phyloP scores from a whole-genome alignment of 441 rosid genomes.

The Eruca vesicaria region DNA sequence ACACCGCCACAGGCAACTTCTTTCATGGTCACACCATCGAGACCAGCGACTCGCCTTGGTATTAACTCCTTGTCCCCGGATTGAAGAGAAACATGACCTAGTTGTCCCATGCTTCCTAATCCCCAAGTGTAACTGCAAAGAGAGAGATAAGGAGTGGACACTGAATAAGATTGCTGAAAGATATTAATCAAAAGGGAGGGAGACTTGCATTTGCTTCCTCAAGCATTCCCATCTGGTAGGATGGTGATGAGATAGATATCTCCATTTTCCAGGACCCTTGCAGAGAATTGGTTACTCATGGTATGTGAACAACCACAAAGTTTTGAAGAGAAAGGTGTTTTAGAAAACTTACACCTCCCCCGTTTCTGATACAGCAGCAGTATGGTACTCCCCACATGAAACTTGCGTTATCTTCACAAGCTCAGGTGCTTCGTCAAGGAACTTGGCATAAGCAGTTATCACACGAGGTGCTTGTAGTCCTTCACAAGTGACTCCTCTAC shows the following conservation, averaged over 20 bases:
- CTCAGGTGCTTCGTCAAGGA: conserved; percentile 96
- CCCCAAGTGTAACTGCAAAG: conserved; percentile 91
- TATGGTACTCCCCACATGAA: conserved; percentile 96
- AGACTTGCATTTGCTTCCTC: conserved; percentile 68
- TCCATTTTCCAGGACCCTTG: conserved; percentile 46
- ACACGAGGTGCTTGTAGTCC: conserved; percentile 84
- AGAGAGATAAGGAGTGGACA: conserved; percentile 34
- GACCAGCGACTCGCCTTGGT: conserved; percentile 86
- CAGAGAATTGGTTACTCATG: conserved; percentile 48
- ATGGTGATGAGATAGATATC: conserved; percentile 30
- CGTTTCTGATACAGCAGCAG: conserved; percentile 83
- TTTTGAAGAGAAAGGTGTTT: conserved; percentile 36
- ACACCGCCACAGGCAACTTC: conserved; percentile 94
- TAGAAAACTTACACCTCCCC: conserved; percentile 97
- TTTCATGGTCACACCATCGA: conserved; percentile 66
- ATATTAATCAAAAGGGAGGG: conserved; percentile 42
- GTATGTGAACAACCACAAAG: conserved; percentile 47
- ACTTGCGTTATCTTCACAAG: conserved; percentile 80
- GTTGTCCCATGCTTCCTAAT: conserved; percentile 89
- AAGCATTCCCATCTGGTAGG: conserved; percentile 56
- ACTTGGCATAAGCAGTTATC: conserved; percentile 75
- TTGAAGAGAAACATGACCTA: conserved; percentile 92
- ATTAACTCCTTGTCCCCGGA: conserved; percentile 83
- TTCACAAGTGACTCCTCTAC: conserved; percentile 94
- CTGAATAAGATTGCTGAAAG: conserved; percentile 24